Base-by-base conservation (phyloP, 2,329 filamentous ascomycete species). In the Talaromyces islandicus region DNA sequence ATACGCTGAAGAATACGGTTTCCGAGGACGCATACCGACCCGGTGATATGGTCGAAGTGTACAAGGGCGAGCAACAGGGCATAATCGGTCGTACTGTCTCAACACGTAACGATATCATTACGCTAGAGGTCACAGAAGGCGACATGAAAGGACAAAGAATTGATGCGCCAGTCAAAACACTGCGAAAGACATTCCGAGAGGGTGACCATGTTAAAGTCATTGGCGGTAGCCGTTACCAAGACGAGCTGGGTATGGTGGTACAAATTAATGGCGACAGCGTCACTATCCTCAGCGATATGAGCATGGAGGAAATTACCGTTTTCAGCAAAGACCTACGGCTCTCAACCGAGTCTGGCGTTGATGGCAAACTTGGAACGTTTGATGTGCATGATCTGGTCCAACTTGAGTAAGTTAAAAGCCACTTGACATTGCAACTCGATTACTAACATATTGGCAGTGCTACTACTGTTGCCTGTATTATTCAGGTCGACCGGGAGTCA, bases 151-250 rank as follows among this genome's bases (percentile, higher is more conserved):
- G 92, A 10, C 90, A 96, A 72, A 87, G 84, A 5, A 94, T 99
- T 52, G 93, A 97, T 72, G 92, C 96, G 11, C 94, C 94, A 1
- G 89, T 92, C 64, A 95, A 94, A 76, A 90, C 91, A 51, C 82
- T 99, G 27, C 90, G 94, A 60, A 99, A 99, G 77, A 85, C 91
- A 30, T 99, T 99, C 83, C 87, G 85, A 65, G 84, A 92, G 63
- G 94, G 94, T 80, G 94, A 99, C 70, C 94, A 99, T 71, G 94
- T 99, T 79, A 97, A 97, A 79, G 94, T 99, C 66, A 96, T 97
- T 71, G 93, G 94, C 59, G 93, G 92, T 43, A 96, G 92, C 78
- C 89, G 91, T 68, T 97, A 92, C 74, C 87, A 90, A 59, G 94
- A 97, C 68, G 94, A 99, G 77, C 89, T 97, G 51, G 94, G 94